phyloP scores from a whole-genome alignment of 805 yeast genomes.

The Nakazawaea wickerhamii region DNA sequence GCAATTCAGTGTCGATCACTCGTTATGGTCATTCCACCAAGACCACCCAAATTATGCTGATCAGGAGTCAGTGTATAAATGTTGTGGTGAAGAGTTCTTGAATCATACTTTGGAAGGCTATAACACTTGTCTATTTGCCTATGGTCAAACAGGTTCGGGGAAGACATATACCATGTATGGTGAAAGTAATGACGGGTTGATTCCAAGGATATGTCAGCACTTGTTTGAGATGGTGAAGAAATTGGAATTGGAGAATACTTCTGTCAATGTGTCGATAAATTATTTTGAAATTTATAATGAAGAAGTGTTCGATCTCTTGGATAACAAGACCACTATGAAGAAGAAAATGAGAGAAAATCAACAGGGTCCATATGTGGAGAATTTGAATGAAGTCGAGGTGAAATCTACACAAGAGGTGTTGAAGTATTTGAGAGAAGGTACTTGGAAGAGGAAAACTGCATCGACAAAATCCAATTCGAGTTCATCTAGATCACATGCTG shows the following conservation, averaged over 20 bases:
- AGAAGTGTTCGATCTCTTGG: constrained; percentile 60
- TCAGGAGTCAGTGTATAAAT: constrained; percentile 46
- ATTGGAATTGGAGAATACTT: constrained; percentile 28
- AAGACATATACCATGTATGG: constrained; percentile 84
- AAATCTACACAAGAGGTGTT: constrained; percentile 44
- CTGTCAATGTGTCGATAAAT: constrained; percentile 44
- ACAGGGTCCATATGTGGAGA: constrained; percentile 70
- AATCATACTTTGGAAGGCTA: constrained; percentile 60
- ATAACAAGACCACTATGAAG: constrained; percentile 15
- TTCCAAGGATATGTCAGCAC: constrained; percentile 54
- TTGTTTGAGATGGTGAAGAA: constrained; percentile 40
- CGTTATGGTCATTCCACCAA: constrained; percentile 42
- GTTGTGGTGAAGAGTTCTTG: constrained; percentile 54
- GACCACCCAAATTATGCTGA: constrained; percentile 30
- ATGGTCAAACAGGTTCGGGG: constrained; percentile 88
- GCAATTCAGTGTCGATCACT: constrained; percentile 44
- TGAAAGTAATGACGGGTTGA: constrained; percentile 50
- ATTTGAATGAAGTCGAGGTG: constrained; percentile 47
- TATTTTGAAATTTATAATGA: constrained; percentile 78
- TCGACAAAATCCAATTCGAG: constrained; percentile 66
- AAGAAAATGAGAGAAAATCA: constrained; percentile 61
- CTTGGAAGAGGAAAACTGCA: constrained; percentile 57
- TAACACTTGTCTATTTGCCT: constrained; percentile 34
- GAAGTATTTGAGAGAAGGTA: constrained; percentile 45
- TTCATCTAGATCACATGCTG: constrained; percentile 80